phyloP scores from a whole-genome alignment of 1,284 basidiomycete genomes.

The Tylopilus sp. region DNA sequence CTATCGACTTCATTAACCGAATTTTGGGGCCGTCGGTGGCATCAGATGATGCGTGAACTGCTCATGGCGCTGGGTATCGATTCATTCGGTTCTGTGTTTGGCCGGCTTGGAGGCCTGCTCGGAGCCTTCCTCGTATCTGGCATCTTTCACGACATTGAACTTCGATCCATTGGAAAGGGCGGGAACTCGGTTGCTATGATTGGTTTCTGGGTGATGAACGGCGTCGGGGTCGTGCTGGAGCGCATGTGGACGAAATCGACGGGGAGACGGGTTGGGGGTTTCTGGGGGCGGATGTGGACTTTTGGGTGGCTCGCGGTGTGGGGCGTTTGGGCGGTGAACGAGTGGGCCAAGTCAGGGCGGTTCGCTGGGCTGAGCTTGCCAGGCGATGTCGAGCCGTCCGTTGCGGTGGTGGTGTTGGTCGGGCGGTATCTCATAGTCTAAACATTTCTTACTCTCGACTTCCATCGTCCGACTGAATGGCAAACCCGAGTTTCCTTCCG shows the following conservation, averaged over 20 bases:
- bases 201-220: slow-evolving; percentile 41
- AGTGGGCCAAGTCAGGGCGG: slow-evolving; percentile 46
- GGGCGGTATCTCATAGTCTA: not conserved
- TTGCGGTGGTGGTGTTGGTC: slow-evolving; percentile 8
- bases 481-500: slow-evolving; percentile 28
- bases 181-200: slow-evolving; percentile 36
- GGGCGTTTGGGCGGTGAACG: slow-evolving; percentile 47
- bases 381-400: slow-evolving; percentile 12
- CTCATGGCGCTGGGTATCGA: slow-evolving; percentile 26
- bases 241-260: slow-evolving; percentile 39
- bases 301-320: slow-evolving; percentile 46
- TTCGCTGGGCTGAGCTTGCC: slow-evolving; percentile 13
- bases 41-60: slow-evolving; percentile 37
- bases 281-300: slow-evolving; percentile 50
- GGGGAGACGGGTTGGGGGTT: slow-evolving; percentile 43
- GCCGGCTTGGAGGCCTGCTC: slow-evolving; percentile 44
- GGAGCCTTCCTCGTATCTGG: slow-evolving; percentile 58
- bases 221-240: slow-evolving; percentile 50
- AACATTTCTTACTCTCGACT: not conserved
- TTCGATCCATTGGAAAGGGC: slow-evolving; percentile 55
- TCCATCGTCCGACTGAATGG: not conserved
- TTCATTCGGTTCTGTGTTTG: slow-evolving; percentile 37
- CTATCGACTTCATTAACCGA: slow-evolving; percentile 37
- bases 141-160: slow-evolving; percentile 51
- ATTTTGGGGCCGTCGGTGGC: slow-evolving; percentile 47